Conservation (phyloP, 1,284 basidiomycete genomes). For the Pyrrhoderma noxium region DNA sequence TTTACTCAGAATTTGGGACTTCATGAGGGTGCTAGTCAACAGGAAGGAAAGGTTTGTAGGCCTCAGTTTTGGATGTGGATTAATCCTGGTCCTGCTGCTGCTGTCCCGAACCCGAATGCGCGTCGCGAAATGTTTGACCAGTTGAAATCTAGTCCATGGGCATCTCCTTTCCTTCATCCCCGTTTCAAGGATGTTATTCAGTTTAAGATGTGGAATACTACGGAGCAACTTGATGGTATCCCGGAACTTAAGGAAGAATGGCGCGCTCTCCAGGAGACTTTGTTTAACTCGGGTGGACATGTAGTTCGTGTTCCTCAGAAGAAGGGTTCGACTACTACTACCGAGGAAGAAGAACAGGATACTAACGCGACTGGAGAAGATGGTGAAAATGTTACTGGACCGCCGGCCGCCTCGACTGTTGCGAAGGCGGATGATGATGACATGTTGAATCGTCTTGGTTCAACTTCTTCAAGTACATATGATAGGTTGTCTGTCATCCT, state of each 20-base stretch:
- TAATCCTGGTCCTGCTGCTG: slow-evolving; percentile 66
- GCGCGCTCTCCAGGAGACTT: slow-evolving; percentile 54
- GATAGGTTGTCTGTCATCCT: slow-evolving; percentile 77
- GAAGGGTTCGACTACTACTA: slow-evolving; percentile 26
- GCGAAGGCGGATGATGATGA: slow-evolving; percentile 42
- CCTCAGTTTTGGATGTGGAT: slow-evolving; percentile 88
- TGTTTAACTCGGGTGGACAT: slow-evolving; percentile 73
- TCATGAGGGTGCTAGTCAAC: slow-evolving; percentile 37
- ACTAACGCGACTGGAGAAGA: slow-evolving; percentile 19
- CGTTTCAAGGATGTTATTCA: slow-evolving; percentile 75
- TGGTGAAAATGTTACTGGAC: slow-evolving; percentile 18
- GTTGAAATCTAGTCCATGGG: slow-evolving; percentile 75
- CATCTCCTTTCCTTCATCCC: slow-evolving; percentile 75
- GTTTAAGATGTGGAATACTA: slow-evolving; percentile 89
- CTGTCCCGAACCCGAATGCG: slow-evolving; percentile 67
- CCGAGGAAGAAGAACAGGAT: slow-evolving; percentile 20
- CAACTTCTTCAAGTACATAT: slow-evolving; percentile 66
- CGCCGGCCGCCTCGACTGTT: slow-evolving; percentile 24
- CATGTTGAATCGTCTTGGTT: slow-evolving; percentile 68
- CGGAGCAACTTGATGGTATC: slow-evolving; percentile 77
- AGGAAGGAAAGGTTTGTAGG: slow-evolving; percentile 44
- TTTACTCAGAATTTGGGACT: slow-evolving; percentile 79
- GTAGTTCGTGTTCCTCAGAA: slow-evolving; percentile 44
- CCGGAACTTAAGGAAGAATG: slow-evolving; percentile 74
- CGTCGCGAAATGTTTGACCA: slow-evolving; percentile 60